These are phyloP conservation scores for Mycena alexandri DNA, from an alignment of 768 basidiomycete species.

Conservation along the genomic window DNA sequence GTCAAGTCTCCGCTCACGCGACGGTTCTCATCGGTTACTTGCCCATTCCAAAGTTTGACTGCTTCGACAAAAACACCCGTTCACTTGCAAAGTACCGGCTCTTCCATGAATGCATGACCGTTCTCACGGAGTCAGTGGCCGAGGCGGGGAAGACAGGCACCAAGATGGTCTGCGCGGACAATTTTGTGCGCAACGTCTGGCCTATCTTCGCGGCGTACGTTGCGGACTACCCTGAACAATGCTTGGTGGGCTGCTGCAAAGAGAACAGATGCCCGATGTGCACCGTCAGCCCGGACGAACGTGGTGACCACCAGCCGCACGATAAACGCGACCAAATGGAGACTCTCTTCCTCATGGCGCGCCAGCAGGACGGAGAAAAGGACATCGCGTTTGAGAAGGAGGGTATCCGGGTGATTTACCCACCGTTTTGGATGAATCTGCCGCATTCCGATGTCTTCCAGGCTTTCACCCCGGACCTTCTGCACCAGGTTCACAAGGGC, in stretches of 20 bases:
- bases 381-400: conserved; percentile 36
- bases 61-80: neutral
- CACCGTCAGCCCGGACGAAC: conserved; percentile 35
- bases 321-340: neutral
- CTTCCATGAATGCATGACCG: conserved; percentile 49
- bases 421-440: conserved; percentile 56
- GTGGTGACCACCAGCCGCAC: conserved; percentile 3
- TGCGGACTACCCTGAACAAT: no score
- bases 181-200: no score
- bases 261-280: conserved; percentile 31
- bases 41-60: conserved; percentile 48
- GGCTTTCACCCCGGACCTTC: conserved; percentile 1
- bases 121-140: conserved; percentile 43
- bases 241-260: neutral
- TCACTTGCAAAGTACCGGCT: conserved; percentile 34
- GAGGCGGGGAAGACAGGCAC: neutral
- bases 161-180: no score
- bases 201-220: no score
- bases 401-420: conserved; percentile 32
- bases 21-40: conserved; percentile 49
- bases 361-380: conserved; percentile 17
- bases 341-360: conserved; percentile 38
- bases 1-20: conserved; percentile 44
- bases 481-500: conserved; percentile 54
- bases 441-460: conserved; percentile 56